These are phyloP conservation scores for Ustilago tritici DNA, from an alignment of 1,284 basidiomycete species.

Conservation along the genomic window DNA sequence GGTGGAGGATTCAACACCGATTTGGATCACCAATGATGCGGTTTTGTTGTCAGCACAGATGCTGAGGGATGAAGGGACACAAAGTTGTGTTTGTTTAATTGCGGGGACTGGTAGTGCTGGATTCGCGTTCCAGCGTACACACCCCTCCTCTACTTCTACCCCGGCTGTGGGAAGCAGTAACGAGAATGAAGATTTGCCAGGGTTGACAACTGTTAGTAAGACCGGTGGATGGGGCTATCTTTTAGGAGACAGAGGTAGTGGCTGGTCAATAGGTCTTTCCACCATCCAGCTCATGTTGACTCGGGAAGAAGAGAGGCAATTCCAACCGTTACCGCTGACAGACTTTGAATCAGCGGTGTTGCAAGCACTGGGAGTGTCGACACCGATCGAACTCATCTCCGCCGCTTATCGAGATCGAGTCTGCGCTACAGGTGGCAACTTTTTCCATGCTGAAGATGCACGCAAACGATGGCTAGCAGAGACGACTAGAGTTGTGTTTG, in stretches of 20 bases:
- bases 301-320: conserved; percentile 39
- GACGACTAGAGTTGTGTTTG: conserved; percentile 57
- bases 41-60: conserved; percentile 47
- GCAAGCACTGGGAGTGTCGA: conserved; percentile 23
- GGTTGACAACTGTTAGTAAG: conserved; percentile 41
- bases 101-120: conserved; percentile 52
- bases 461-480: conserved; percentile 65
- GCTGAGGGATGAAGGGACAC: conserved; percentile 32
- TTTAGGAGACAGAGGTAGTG: conserved; percentile 40
- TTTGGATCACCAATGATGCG: conserved; percentile 55
- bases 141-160: conserved; percentile 14
- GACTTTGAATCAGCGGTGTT: conserved; percentile 40
- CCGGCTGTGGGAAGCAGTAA: not conserved
- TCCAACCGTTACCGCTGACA: conserved; percentile 23
- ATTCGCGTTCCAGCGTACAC: conserved; percentile 45
- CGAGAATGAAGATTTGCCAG: conserved; percentile 48
- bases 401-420: conserved; percentile 47
- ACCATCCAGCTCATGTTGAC: conserved; percentile 48
- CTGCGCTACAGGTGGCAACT: conserved; percentile 42
- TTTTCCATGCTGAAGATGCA: conserved; percentile 52
- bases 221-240: conserved; percentile 53
- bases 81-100: conserved; percentile 47
- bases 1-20: conserved; percentile 33
- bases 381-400: conserved; percentile 48
- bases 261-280: conserved; percentile 49